phyloP scores from a whole-genome alignment of 441 rosid species.

The Populus hybrid region DNA sequence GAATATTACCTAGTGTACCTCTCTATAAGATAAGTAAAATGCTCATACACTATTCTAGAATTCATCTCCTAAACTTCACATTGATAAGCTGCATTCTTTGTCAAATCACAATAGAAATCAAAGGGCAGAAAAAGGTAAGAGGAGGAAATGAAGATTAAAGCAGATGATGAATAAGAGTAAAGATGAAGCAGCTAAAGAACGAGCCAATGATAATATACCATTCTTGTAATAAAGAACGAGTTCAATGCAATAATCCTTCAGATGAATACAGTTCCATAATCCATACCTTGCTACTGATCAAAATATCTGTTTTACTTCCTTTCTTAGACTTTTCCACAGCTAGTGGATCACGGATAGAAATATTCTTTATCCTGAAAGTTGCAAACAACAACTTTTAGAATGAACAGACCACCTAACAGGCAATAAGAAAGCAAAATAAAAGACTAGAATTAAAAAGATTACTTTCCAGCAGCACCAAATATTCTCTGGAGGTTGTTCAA shows the following conservation, averaged over 20 bases:
- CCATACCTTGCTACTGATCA: constrained; percentile 62
- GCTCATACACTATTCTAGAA: neutral
- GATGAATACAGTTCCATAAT: neutral
- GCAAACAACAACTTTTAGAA: neutral
- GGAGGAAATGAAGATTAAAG: neutral
- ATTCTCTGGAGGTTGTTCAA: constrained; percentile 56
- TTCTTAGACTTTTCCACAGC: constrained; percentile 54
- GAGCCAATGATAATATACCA: neutral
- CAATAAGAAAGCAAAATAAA: constrained; percentile 1
- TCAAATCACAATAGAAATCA: neutral
- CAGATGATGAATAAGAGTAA: neutral
- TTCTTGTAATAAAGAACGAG: neutral
- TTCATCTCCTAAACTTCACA: neutral
- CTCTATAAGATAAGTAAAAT: neutral
- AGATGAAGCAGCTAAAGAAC: neutral
- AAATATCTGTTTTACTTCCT: constrained; percentile 46
- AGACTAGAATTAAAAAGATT: constrained; percentile 16
- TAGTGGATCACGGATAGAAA: constrained; percentile 56
- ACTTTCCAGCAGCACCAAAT: constrained; percentile 84
- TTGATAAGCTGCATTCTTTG: neutral
- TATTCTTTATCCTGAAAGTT: constrained; percentile 51
- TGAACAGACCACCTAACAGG: constrained; percentile 10
- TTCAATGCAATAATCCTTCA: neutral
- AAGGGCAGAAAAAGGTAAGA: neutral
- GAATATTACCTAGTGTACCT: neutral